Base-by-base conservation (phyloP, 129 eudicot species). In the Lonicera japonica region DNA sequence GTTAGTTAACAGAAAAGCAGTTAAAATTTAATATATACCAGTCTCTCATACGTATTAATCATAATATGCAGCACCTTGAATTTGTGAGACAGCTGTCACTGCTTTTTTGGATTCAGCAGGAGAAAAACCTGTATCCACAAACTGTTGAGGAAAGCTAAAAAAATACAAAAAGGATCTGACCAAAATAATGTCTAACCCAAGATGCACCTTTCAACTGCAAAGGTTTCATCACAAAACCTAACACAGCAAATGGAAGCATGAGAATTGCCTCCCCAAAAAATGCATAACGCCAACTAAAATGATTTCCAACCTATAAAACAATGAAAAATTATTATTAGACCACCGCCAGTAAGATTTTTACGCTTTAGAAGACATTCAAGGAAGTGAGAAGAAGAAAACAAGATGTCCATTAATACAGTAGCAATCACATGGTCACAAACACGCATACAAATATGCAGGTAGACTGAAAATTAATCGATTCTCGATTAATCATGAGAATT, bases 161-260 rank as follows among this genome's bases (percentile, higher is more conserved):
- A 54, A 15, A 43, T 25, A 22, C 43, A 17, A 1, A 21, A 4
- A 61, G 1, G 8, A 66, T 17, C 50, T 14, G 16, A 14, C 3
- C 1, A 43, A 43, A 2, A 43, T 43, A 8, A 43, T 43, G 50
- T 11, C 50, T 8, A 61, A 61, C 25, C 46, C 4, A 43, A 56
- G 38, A 53, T 21, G 46, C 50, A 92, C 98, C 98, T 87, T 92
- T 92, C 82, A 92, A 69, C 66, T 84, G 86, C 77, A 92, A 74
- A 6, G 98, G 98, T 71, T 87, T 85, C 89, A 88, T 85, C 11
- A 72, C 62, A 62, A 92, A 92, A 63, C 98, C 98, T 55, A 92
- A 61, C 18, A 92, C 62, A 56, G 94, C 95, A 79, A 87, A 92
- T 21, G 98, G 96, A 45, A 80, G 74, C 98, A 92, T 92, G 59